Evolutionary conservation across 108 stramenopile species (phyloP).

Genomic region (Schizochytrium sp.): DNA sequence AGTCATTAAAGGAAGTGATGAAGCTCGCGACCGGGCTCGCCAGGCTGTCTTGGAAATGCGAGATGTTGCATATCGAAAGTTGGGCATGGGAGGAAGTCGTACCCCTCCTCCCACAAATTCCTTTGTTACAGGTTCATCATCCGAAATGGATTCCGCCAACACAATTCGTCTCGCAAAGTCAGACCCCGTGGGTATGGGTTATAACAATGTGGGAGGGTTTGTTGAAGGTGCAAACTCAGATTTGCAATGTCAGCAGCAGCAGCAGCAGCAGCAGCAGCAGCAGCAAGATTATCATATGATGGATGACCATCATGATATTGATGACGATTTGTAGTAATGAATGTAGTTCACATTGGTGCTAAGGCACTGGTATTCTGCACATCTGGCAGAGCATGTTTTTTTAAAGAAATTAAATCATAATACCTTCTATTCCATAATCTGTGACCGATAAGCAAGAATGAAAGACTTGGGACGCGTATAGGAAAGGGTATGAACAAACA

Average conservation of each 20-base stretch:
- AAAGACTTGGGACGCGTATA: too few species aligned
- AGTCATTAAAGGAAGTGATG: not conserved
- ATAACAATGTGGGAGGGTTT: not conserved
- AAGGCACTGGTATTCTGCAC: too few species aligned
- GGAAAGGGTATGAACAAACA: too few species aligned
- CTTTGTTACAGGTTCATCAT: not conserved
- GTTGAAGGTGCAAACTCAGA: not conserved
- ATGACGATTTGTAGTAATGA: too few species aligned
- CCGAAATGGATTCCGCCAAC: not conserved
- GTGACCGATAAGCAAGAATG: too few species aligned
- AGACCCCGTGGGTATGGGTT: slow-evolving; percentile 1
- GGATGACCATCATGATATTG: not conserved
- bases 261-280: not conserved
- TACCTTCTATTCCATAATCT: too few species aligned
- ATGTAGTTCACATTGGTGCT: too few species aligned
- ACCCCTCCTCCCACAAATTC: not conserved
- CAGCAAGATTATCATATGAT: slow-evolving; percentile 4
- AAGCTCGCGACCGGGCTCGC: not conserved
- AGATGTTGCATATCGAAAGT: not conserved
- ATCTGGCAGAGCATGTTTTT: too few species aligned
- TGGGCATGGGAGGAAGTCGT: not conserved
- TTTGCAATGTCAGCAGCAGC: not conserved
- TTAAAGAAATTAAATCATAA: too few species aligned
- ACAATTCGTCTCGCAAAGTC: not conserved
- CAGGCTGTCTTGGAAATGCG: not conserved